A percentile compares a stretch with the other conserved stretches of the same genome.
phyloP scores from a whole-genome alignment of 2,329 filamentous ascomycete species.

The Aspergillus unguis region DNA sequence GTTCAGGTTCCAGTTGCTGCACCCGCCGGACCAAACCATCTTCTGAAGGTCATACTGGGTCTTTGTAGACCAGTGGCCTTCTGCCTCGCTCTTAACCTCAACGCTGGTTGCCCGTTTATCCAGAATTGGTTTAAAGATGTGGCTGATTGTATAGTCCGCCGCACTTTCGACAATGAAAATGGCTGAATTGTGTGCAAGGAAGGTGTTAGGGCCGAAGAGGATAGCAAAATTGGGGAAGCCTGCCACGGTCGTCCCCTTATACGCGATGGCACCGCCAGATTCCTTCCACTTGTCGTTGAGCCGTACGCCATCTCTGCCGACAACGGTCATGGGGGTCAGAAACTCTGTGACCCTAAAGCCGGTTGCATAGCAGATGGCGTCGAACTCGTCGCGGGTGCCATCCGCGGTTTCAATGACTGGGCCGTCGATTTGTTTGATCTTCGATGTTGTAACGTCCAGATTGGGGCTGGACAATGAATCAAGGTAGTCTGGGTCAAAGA shows the following conservation, averaged over 20 bases:
- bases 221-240: slow-evolving; percentile 29
- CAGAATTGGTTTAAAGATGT: slow-evolving; percentile 32
- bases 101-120: slow-evolving; percentile 27
- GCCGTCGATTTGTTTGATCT: slow-evolving; percentile 15
- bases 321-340: slow-evolving; percentile 32
- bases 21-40: slow-evolving; percentile 38
- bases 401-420: slow-evolving; percentile 14
- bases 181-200: slow-evolving; percentile 31
- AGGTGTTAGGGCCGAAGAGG: slow-evolving; percentile 27
- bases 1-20: slow-evolving; percentile 45
- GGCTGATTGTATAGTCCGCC: slow-evolving; percentile 27
- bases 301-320: slow-evolving; percentile 21
- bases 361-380: slow-evolving; percentile 34
- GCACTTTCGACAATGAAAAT: slow-evolving; percentile 32
- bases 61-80: slow-evolving; percentile 29
- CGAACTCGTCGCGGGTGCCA: slow-evolving; percentile 20
- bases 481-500: slow-evolving; percentile 13
- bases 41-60: slow-evolving; percentile 31
- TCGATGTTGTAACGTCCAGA: slow-evolving; percentile 12
- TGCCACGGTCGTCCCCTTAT: slow-evolving; percentile 26
- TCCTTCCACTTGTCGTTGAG: slow-evolving; percentile 29
- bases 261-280: slow-evolving; percentile 30
- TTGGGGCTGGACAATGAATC: slow-evolving; percentile 9
- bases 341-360: slow-evolving; percentile 38
- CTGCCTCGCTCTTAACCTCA: slow-evolving; percentile 16